Percentiles rank a stretch among this genome's conserved stretches.
phyloP scores from a whole-genome alignment of 139 green algal species.

The Parachlorella kessleri region DNA sequence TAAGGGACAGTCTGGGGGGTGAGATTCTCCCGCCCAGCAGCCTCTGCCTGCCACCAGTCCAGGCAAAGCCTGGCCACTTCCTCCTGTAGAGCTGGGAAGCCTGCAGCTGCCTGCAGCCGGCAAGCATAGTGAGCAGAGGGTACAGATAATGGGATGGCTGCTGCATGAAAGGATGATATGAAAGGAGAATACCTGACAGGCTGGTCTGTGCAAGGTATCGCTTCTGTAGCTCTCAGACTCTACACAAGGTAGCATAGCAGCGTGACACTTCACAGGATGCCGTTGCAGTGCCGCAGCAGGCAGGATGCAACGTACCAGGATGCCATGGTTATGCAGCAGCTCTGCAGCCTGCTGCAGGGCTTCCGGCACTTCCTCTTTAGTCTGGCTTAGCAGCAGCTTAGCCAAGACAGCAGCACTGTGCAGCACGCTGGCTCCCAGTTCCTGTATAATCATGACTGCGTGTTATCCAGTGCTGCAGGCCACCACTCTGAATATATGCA shows the following conservation, averaged over 20 bases:
- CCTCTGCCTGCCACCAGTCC: conserved; percentile 66
- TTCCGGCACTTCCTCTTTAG: conserved; percentile 18
- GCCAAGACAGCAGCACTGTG: conserved; percentile 34
- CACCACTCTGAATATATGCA: not conserved
- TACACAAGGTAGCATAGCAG: too few relatives aligned
- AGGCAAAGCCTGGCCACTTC: conserved; percentile 68
- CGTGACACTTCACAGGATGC: too few relatives aligned
- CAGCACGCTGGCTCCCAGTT: conserved; percentile 29
- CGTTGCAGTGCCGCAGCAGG: too few relatives aligned
- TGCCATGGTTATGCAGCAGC: conserved; percentile 56
- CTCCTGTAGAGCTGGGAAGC: conserved; percentile 63
- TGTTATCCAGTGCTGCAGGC: not conserved
- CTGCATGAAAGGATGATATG: too few relatives aligned
- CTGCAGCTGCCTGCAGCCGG: conserved; percentile 44
- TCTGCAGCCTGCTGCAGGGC: conserved; percentile 31
- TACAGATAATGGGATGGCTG: too few relatives aligned
- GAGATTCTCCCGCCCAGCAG: conserved; percentile 55
- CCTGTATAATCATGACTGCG: conserved; percentile 3
- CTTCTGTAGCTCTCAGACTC: not conserved
- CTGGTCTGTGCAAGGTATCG: not conserved
- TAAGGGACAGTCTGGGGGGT: conserved; percentile 73
- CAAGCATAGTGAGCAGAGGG: too few relatives aligned
- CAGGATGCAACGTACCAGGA: conserved; percentile 46
- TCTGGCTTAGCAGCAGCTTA: conserved; percentile 33
- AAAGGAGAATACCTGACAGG: too few relatives aligned